These are phyloP conservation scores for Osmanthus fragrans DNA, from an alignment of 257 asterid genomes.

Conservation along the genomic window DNA sequence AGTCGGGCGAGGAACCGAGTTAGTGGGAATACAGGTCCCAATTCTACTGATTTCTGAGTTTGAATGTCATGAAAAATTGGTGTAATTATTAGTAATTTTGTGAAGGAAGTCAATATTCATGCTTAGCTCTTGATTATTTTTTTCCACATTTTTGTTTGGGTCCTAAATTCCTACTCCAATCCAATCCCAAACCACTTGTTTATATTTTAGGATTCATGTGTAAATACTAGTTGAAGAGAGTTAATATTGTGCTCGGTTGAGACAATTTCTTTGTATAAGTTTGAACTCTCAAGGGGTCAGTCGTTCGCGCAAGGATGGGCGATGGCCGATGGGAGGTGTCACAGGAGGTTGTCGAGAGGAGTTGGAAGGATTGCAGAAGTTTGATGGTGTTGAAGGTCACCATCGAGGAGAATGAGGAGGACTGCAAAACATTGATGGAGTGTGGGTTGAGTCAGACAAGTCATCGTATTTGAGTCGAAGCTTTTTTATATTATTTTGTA, in stretches of 20 bases:
- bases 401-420: constrained; percentile 24
- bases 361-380: constrained; percentile 62
- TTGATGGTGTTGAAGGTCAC: constrained; percentile 37
- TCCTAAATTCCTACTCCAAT: not conserved
- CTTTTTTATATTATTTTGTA: not conserved
- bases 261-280: not conserved
- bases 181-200: not conserved
- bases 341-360: constrained; percentile 45
- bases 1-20: constrained; percentile 55
- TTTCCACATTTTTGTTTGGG: not conserved
- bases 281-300: not conserved
- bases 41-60: constrained; percentile 44
- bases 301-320: not conserved
- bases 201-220: not conserved
- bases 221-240: not conserved
- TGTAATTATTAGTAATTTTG: not conserved
- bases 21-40: constrained; percentile 23
- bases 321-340: constrained; percentile 55
- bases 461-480: not conserved
- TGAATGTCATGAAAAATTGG: not conserved
- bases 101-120: not conserved
- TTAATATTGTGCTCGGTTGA: not conserved
- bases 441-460: not conserved
- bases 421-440: not conserved
- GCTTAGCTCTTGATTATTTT: not conserved